Evolutionary conservation across 2,329 filamentous ascomycete genomes (phyloP), one percentile per base, ranked within the genome.

Genomic region (Aspergillus eucalypticola): DNA sequence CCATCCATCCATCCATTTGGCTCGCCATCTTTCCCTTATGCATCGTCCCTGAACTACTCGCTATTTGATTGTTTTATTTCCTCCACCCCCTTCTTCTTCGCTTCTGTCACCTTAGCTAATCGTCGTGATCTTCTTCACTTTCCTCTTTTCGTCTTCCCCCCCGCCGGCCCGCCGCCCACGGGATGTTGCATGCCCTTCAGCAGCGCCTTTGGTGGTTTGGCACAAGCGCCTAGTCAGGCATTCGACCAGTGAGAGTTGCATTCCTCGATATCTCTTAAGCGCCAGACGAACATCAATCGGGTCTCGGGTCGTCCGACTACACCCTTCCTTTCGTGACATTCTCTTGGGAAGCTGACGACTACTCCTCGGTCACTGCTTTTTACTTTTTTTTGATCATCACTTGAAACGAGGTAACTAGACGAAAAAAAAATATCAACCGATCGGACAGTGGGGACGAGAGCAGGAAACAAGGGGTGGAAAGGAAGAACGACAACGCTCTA

Each of bases 191-290:
- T 68, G 62, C 60, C 59, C 60, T 60, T 60, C 64, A 61, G 58
- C 48, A 61, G 59, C 62, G 54, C 46, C 62, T 58, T 58, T 55
- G 51, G 63, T 68, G 67, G 70, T 67, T 64, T 62, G 65, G 69
- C 65, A 62, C 67, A 71, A 69, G 68, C 71, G 69, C 70, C 66
- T 58, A 64, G 52, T 56, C 60, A 54, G 61, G 54, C 63, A 57
- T 65, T 65, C 64, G 56, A 67, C 69, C 67, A 68, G 67, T 70
- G 63, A 70, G 61, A 67, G 52, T 59, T 62, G 48, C 61, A 46
- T 63, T 63, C 48, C 44, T 60, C 58, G n/a, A 59, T 56, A 54
- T 64, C 62, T 60, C 49, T 58, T 72, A 75, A 73, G 72, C 72
- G 72, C 72, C 70, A 71, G 67, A 67, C 70, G 66, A 62, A 60